phyloP scores from a whole-genome alignment of 2,329 filamentous ascomycete genomes.

The Fusarium sp. region DNA sequence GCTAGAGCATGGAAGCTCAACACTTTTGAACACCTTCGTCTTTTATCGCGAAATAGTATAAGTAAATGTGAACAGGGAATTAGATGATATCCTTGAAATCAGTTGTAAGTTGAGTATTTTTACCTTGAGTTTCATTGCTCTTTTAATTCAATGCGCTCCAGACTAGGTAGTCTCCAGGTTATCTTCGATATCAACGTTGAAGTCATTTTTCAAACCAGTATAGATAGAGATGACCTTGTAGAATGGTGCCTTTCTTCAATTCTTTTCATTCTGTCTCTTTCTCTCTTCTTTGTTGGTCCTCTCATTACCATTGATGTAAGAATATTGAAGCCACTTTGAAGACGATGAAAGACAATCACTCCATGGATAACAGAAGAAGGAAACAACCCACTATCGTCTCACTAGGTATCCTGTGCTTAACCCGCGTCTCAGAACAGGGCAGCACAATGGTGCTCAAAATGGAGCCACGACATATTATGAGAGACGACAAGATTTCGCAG shows the following conservation, averaged over 20 bases:
- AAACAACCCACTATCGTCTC: background rate
- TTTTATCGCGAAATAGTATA: background rate
- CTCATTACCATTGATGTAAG: background rate
- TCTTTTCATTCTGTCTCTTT: background rate
- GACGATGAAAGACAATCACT: background rate
- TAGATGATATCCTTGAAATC: background rate
- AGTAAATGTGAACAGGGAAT: background rate
- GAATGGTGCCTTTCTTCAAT: background rate
- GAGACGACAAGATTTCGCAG: background rate
- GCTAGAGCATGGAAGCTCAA: background rate
- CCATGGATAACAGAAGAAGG: background rate
- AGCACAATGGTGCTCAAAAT: background rate
- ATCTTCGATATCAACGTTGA: background rate
- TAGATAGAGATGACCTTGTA: background rate
- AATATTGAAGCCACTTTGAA: background rate
- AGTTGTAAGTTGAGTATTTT: background rate
- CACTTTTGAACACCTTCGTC: background rate
- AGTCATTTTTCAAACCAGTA: background rate
- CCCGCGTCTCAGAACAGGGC: background rate
- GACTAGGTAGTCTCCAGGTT: background rate
- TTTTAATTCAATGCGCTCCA: background rate
- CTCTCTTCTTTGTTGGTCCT: background rate
- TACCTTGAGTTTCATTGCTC: background rate
- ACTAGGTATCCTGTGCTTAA: background rate
- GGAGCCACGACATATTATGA: too few relatives aligned